These are phyloP conservation scores for Candida saitoana DNA, from an alignment of 805 yeast species.

Conservation along the genomic window DNA sequence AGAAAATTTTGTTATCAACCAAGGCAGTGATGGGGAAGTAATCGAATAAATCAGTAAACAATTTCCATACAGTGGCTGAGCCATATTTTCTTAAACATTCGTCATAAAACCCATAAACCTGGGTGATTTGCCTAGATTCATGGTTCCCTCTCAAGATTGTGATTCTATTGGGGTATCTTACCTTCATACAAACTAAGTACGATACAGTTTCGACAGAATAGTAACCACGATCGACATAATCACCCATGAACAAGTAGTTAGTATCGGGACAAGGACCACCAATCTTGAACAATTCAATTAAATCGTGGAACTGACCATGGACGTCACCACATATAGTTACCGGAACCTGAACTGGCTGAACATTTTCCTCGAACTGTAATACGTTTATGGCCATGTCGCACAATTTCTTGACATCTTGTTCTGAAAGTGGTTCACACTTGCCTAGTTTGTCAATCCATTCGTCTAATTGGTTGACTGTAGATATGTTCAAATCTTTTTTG, in stretches of 20 bases:
- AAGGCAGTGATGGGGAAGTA: slow-evolving; percentile 91
- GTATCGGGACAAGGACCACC: slow-evolving; percentile 61
- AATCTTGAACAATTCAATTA: slow-evolving; percentile 87
- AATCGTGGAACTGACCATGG: slow-evolving; percentile 94
- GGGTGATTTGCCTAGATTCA: slow-evolving; percentile 93
- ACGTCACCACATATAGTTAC: slow-evolving; percentile 97
- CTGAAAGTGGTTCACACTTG: slow-evolving; percentile 77
- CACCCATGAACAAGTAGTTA: slow-evolving; percentile 47
- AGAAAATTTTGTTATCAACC: slow-evolving; percentile 85
- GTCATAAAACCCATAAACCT: slow-evolving; percentile 93
- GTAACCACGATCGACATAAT: slow-evolving; percentile 88
- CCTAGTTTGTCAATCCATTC: slow-evolving; percentile 80
- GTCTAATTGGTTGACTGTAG: slow-evolving; percentile 67
- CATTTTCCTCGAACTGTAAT: slow-evolving; percentile 86
- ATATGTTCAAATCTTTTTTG: slow-evolving; percentile 30
- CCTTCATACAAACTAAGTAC: slow-evolving; percentile 85
- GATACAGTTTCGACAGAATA: slow-evolving; percentile 90
- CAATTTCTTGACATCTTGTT: slow-evolving; percentile 70
- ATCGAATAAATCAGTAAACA: slow-evolving; percentile 87
- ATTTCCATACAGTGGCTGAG: slow-evolving; percentile 88
- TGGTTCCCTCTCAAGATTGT: slow-evolving; percentile 93
- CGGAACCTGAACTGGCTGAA: slow-evolving; percentile 92
- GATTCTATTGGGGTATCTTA: slow-evolving; percentile 85
- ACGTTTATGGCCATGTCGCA: slow-evolving; percentile 92
- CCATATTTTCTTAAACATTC: slow-evolving; percentile 94